Evolutionary conservation across 2,329 filamentous ascomycete species (phyloP).

Genomic region (Samsoniella hepiali): DNA sequence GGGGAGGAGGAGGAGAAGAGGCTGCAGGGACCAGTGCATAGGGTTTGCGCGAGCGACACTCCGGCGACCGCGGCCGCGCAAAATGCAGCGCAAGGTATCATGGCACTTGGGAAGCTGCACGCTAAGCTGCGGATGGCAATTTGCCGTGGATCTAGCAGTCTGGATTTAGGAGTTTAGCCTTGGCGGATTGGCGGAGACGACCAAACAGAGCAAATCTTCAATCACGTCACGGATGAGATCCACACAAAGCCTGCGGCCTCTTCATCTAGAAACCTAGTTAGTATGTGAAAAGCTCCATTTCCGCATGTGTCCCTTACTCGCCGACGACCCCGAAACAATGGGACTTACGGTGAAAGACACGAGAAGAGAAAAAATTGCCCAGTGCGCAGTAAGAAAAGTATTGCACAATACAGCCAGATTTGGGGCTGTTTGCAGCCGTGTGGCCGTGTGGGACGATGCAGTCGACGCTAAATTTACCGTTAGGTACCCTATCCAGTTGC

Average conservation of each 20-base stretch:
- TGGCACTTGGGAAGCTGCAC: conserved; percentile 3
- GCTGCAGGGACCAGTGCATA: not conserved
- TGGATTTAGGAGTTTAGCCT: conserved; percentile 8
- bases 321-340: conserved; percentile 1
- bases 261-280: not conserved
- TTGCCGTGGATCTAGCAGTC: conserved; percentile 10
- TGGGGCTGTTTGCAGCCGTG: not conserved
- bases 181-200: conserved; percentile 1
- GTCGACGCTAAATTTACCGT: too few relatives aligned
- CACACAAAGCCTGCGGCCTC: not conserved
- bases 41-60: not conserved
- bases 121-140: conserved; percentile 15
- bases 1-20: not conserved
- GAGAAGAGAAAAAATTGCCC: not conserved
- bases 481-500: not conserved
- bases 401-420: not conserved
- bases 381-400: not conserved
- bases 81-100: conserved; percentile 3
- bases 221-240: conserved; percentile 16
- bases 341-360: not conserved
- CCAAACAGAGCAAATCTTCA: not conserved
- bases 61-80: conserved; percentile 1
- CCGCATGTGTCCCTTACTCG: conserved; percentile 6
- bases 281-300: not conserved
- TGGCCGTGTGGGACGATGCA: too few relatives aligned